Evolutionary conservation across 805 yeast genomes (phyloP), one percentile per base, ranked within the genome.

Genomic region (Sungouiella blattae): DNA sequence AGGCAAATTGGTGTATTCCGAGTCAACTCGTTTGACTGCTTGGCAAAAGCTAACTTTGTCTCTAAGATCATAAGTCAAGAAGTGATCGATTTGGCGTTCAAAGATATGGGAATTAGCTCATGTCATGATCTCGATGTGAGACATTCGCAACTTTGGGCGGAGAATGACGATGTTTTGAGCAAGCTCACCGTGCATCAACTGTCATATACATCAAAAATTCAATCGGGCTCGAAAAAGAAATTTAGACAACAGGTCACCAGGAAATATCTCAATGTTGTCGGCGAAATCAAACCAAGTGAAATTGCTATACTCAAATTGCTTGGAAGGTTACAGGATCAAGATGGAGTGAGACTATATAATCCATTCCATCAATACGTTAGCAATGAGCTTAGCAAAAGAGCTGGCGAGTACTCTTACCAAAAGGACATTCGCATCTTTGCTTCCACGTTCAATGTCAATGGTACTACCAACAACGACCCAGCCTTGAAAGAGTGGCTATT

Each of bases 371-470:
- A 74, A 39, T 74, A 65, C 50, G 71, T 76, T 12, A 53, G 60
- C 7, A 51, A 53, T 17, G 75, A 71, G 39, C 49, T 76, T 20
- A 58, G 57, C 9, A 64, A 62, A 36, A 51, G 69, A 15, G 41
- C 69, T 3, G 49, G 52, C 21, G 70, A 69, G 41, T 77, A 60
- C 44, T 61, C 66, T 7, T 62, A 64, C 5, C 51, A 49, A 22
- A 62, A 60, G 36, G 71, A 71, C 11, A 57, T 76, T 13, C 42
- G 50, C 5, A 55, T 76, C 4, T 76, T 60, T 55, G 60, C 77
- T 0, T 67, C 74, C 5, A 75, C 82, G 0, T 76, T 72, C 50
- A 77, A 77, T 43, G 78, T 76, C 22, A 76, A 76, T 54, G 81
- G 78, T 0, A 58, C 62, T 2, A 46, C 43, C n/a, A 45, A 59